phyloP scores from a whole-genome alignment of 2,329 filamentous ascomycete species.

The Colletotrichum simmondsii region DNA sequence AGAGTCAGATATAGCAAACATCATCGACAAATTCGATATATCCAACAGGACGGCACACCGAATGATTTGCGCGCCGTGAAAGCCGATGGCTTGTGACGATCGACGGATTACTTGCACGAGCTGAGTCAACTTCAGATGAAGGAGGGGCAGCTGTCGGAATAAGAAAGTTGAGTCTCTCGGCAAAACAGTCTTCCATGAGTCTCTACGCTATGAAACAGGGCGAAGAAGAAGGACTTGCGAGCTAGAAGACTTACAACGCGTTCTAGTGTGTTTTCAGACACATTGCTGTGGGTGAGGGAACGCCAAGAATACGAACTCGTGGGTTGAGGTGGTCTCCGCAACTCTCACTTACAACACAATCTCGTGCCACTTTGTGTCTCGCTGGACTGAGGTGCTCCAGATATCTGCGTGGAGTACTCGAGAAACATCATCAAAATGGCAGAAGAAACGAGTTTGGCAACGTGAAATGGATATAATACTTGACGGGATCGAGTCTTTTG shows the following conservation, averaged over 20 bases:
- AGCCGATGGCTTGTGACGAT: background rate
- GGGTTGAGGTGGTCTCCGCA: background rate
- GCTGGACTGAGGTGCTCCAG: background rate
- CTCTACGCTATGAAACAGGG: background rate
- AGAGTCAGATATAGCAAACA: background rate
- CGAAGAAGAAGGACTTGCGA: constrained; percentile 3
- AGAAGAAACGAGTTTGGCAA: background rate
- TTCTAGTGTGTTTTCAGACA: background rate
- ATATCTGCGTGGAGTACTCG: background rate
- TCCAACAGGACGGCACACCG: background rate
- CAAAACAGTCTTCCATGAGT: background rate
- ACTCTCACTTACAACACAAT: background rate
- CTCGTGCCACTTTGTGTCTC: background rate
- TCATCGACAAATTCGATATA: background rate
- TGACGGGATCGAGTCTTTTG: background rate
- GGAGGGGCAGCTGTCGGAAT: background rate
- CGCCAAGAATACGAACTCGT: background rate
- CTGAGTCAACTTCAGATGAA: background rate
- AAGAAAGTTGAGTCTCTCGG: background rate
- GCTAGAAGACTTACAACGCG: background rate
- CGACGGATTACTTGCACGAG: background rate
- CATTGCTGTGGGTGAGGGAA: background rate
- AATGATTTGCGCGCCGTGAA: background rate
- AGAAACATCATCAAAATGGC: background rate
- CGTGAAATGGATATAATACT: background rate